Conservation (phyloP, 75 land plant genomes). For the Cupressus sempervirens region DNA sequence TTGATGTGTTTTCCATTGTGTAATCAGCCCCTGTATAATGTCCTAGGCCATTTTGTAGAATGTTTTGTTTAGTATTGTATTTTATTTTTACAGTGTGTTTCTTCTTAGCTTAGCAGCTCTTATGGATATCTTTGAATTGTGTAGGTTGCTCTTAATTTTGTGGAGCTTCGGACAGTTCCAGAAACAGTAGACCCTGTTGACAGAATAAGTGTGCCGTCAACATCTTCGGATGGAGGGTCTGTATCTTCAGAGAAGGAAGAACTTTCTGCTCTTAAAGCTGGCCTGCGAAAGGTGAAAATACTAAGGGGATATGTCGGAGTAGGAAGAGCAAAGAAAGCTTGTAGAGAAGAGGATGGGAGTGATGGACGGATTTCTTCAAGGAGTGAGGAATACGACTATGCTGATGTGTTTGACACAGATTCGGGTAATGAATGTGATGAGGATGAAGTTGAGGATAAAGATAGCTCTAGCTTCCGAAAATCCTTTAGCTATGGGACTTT, state of each 20-base stretch:
- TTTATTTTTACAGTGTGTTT: background rate
- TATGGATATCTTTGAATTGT: background rate
- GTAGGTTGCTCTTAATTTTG: constrained; percentile 55
- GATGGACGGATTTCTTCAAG: constrained; percentile 46
- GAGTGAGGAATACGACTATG: constrained; percentile 46
- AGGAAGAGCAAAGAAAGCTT: constrained; percentile 42
- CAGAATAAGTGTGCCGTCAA: constrained; percentile 41
- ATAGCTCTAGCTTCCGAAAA: constrained; percentile 40
- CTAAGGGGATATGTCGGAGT: constrained; percentile 45
- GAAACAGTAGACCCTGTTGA: constrained; percentile 42
- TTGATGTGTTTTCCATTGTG: background rate
- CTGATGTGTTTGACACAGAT: constrained; percentile 62
- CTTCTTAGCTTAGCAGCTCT: background rate
- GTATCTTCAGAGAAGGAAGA: constrained; percentile 54
- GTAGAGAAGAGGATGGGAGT: constrained; percentile 44
- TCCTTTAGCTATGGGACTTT: constrained; percentile 80
- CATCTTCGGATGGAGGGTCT: constrained; percentile 33
- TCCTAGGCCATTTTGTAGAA: background rate
- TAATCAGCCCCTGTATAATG: background rate
- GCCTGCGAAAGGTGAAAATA: constrained; percentile 50
- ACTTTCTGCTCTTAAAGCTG: constrained; percentile 58
- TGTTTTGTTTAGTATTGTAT: background rate
- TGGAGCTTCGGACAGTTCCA: constrained; percentile 52
- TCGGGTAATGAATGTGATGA: constrained; percentile 55
- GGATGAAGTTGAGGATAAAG: constrained; percentile 36